A percentile compares a stretch with the other conserved stretches of the same genome.
Evolutionary conservation across 176 grass and related monocot genomes (phyloP).

Genomic region (Puya raimondii): DNA sequence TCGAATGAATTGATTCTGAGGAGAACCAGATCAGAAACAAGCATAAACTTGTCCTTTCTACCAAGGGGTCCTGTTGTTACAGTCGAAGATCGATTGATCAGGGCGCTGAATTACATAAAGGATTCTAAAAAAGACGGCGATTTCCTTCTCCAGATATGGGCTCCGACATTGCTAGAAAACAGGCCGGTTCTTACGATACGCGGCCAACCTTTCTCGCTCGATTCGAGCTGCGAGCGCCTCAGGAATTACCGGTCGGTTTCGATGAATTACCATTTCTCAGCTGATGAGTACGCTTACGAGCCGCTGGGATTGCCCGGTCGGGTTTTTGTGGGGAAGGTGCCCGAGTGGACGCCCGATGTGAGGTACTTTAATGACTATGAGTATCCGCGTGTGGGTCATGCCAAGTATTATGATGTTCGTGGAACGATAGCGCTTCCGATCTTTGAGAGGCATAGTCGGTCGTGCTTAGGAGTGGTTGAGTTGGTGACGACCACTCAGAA

Average conservation of each 20-base stretch:
- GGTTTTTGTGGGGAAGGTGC: slow-evolving; percentile 74
- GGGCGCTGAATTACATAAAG: slow-evolving; percentile 58
- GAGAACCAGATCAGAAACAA: slow-evolving; percentile 3
- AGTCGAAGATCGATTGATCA: slow-evolving; percentile 54
- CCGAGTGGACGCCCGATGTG: slow-evolving; percentile 96
- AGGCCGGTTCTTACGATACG: slow-evolving; percentile 73
- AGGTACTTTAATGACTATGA: slow-evolving; percentile 67
- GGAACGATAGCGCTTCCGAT: slow-evolving; percentile 74
- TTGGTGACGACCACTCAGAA: slow-evolving; percentile 76
- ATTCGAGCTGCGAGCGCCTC: slow-evolving; percentile 43
- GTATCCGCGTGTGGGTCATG: slow-evolving; percentile 67
- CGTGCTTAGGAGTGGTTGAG: slow-evolving; percentile 87
- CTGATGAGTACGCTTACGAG: slow-evolving; percentile 43
- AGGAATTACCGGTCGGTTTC: slow-evolving; percentile 54
- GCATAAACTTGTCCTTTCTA: slow-evolving; percentile 19
- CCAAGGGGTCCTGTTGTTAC: not conserved
- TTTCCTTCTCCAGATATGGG: slow-evolving; percentile 76
- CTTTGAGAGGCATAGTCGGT: slow-evolving; percentile 39
- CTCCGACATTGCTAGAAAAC: slow-evolving; percentile 50
- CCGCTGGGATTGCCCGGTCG: slow-evolving; percentile 61
- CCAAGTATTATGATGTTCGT: slow-evolving; percentile 54
- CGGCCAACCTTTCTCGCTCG: slow-evolving; percentile 70
- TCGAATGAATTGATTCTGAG: not conserved
- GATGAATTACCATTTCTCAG: slow-evolving; percentile 68
- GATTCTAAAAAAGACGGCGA: slow-evolving; percentile 38